phyloP scores from a whole-genome alignment of 768 basidiomycete genomes.

The Podaxis rugospora region DNA sequence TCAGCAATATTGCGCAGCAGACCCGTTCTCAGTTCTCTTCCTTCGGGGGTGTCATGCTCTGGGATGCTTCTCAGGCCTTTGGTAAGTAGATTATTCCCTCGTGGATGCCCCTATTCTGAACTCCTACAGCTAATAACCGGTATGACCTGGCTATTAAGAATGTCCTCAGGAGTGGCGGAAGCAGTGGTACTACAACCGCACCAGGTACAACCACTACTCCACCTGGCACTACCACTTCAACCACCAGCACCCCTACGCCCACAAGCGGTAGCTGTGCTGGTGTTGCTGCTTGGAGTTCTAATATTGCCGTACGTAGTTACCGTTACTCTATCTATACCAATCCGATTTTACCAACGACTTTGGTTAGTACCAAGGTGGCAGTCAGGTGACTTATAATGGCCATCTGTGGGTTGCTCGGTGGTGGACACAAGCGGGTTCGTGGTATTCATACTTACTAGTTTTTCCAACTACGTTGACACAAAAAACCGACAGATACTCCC shows the following conservation, averaged over 20 bases:
- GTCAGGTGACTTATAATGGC: slow-evolving; percentile 34
- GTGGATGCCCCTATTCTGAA: neutral
- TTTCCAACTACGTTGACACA: neutral
- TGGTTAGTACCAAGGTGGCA: slow-evolving; percentile 38
- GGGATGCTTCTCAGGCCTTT: slow-evolving; percentile 36
- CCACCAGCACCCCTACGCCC: slow-evolving; percentile 13
- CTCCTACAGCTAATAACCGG: slow-evolving; percentile 29
- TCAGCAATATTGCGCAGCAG: slow-evolving; percentile 33
- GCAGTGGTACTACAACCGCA: slow-evolving; percentile 10
- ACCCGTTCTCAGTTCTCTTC: slow-evolving; percentile 44
- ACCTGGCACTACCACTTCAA: slow-evolving; percentile 19
- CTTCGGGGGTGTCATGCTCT: slow-evolving; percentile 48
- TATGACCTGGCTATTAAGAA: slow-evolving; percentile 39
- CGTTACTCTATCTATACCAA: slow-evolving; percentile 28
- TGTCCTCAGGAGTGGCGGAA: slow-evolving; percentile 26
- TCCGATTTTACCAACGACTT: neutral
- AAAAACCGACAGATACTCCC: slow-evolving; percentile 19
- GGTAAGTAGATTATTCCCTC: slow-evolving; percentile 18
- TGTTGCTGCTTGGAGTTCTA: slow-evolving; percentile 35
- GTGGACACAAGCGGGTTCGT: slow-evolving; percentile 40
- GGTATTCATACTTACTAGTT: neutral
- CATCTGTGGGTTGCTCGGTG: slow-evolving; percentile 46
- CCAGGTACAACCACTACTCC: slow-evolving; percentile 15
- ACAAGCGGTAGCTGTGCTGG: slow-evolving; percentile 33
- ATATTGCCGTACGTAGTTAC: slow-evolving; percentile 35